phyloP scores from a whole-genome alignment of 2,329 filamentous ascomycete species.

The Grosmannia huntii region DNA sequence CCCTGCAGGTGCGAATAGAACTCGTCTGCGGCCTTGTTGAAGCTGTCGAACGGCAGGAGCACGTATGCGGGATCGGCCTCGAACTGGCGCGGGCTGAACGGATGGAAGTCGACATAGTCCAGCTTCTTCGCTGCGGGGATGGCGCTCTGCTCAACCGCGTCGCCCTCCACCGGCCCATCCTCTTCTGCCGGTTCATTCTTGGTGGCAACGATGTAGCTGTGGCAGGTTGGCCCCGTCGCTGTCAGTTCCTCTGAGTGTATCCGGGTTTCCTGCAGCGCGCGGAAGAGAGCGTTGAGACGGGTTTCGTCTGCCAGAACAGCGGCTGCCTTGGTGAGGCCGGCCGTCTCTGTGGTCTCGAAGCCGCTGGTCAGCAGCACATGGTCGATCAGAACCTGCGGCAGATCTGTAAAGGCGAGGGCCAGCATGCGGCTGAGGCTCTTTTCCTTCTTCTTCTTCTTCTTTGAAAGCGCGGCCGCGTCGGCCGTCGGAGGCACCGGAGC shows the following conservation, averaged over 20 bases:
- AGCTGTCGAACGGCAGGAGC: constrained; percentile 67
- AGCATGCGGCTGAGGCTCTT: constrained; percentile 66
- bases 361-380: constrained; percentile 58
- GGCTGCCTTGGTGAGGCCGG: constrained; percentile 35
- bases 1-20: constrained; percentile 96
- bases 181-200: constrained; percentile 21
- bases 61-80: constrained; percentile 50
- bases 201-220: constrained; percentile 82
- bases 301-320: constrained; percentile 55
- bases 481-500: constrained; percentile 18
- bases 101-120: constrained; percentile 91
- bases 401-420: constrained; percentile 73
- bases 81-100: constrained; percentile 75
- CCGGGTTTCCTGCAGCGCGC: constrained; percentile 57
- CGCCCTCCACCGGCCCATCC: neutral
- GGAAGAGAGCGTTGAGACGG: constrained; percentile 53
- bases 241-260: constrained; percentile 58
- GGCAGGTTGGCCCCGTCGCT: constrained; percentile 43
- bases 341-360: constrained; percentile 49
- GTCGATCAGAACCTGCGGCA: constrained; percentile 77
- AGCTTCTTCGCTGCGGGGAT: constrained; percentile 22
- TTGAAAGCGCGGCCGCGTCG: neutral
- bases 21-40: constrained; percentile 88
- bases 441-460: constrained; percentile 65
- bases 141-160: constrained; percentile 1